Evolutionary conservation across 768 basidiomycete genomes (phyloP).

Genomic region (Termitomyces sp.): DNA sequence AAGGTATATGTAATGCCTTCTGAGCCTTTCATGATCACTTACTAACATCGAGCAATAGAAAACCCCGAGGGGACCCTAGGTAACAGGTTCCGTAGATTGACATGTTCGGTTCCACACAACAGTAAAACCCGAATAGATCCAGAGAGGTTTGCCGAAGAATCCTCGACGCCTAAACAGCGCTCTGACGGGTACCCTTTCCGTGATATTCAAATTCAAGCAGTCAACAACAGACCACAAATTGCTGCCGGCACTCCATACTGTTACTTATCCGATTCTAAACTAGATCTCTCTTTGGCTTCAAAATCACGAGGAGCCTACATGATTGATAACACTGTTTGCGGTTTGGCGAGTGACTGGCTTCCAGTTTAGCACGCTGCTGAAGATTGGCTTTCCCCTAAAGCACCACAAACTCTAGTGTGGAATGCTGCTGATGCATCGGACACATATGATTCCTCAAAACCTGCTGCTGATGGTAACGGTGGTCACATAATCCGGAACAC

Average conservation of each 20-base stretch:
- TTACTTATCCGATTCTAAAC: background rate
- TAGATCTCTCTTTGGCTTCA: constrained; percentile 1
- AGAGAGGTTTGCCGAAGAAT: background rate
- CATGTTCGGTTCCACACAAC: background rate
- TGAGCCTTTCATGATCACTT: background rate
- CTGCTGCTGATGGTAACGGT: background rate
- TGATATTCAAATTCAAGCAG: constrained; percentile 7
- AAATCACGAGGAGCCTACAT: constrained; percentile 3
- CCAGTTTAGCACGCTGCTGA: background rate
- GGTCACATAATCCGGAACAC: background rate
- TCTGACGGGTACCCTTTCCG: constrained; percentile 9
- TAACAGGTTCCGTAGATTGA: background rate
- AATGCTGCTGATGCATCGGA: background rate
- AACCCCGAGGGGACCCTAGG: background rate
- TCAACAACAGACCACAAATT: constrained; percentile 6
- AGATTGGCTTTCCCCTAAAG: constrained; percentile 8
- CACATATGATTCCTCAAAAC: background rate
- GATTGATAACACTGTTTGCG: background rate
- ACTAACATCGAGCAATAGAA: background rate
- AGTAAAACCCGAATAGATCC: background rate
- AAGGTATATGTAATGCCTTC: background rate
- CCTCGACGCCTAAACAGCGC: background rate
- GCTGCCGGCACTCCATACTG: background rate
- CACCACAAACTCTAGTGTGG: background rate
- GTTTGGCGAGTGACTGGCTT: constrained; percentile 1